Percentiles rank a stretch among this genome's conserved stretches.
phyloP scores from a whole-genome alignment of 2,329 filamentous ascomycete species.

The Sphaceloma murrayae region DNA sequence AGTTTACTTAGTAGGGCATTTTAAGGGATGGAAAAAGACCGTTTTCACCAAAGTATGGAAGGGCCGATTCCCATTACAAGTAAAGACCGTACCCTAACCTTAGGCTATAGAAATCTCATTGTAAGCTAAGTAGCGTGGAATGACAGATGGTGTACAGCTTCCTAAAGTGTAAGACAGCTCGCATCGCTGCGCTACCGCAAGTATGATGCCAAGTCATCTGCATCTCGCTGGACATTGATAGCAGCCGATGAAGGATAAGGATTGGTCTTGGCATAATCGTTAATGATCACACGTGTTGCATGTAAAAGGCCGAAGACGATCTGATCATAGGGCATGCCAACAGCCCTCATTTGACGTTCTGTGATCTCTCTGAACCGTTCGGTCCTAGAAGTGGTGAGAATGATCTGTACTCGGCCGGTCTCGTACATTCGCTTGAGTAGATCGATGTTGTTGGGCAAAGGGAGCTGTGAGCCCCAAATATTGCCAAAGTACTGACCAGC shows the following conservation, averaged over 20 bases:
- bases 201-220: not conserved
- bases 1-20: too few relatives aligned
- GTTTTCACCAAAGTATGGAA: too few relatives aligned
- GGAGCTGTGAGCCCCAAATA: not conserved
- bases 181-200: too few relatives aligned
- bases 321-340: not conserved
- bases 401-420: too few relatives aligned
- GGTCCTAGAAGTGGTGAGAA: not conserved
- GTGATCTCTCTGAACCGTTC: not conserved
- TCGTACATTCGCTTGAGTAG: too few relatives aligned
- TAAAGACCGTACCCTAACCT: too few relatives aligned
- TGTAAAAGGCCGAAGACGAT: not conserved
- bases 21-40: too few relatives aligned
- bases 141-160: too few relatives aligned
- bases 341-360: not conserved
- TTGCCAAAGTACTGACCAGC: not conserved
- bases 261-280: not conserved
- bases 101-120: too few relatives aligned
- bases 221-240: not conserved
- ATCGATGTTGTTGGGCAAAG: not conserved
- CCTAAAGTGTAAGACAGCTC: too few relatives aligned
- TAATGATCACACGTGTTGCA: not conserved
- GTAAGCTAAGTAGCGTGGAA: too few relatives aligned
- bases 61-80: too few relatives aligned
- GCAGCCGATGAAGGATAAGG: not conserved